A percentile compares a stretch with the other conserved stretches of the same genome.
phyloP scores from a whole-genome alignment of 2,329 filamentous ascomycete genomes.

The Aspergillus tamarii region DNA sequence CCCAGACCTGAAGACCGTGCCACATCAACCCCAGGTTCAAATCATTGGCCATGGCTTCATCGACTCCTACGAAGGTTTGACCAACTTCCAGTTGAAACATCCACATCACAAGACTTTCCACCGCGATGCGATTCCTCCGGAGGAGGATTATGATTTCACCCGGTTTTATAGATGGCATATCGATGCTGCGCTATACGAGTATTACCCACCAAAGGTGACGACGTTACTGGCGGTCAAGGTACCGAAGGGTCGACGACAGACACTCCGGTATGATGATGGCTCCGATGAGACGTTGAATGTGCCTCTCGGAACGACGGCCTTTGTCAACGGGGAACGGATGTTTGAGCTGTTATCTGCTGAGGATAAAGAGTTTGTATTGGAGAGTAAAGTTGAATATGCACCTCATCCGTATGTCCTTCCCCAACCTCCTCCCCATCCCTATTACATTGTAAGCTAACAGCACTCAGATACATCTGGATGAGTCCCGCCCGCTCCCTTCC shows the following conservation, averaged over 20 bases:
- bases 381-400: conserved; percentile 72
- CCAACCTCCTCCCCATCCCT: not conserved
- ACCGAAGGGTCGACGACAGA: conserved; percentile 67
- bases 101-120: conserved; percentile 81
- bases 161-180: conserved; percentile 80
- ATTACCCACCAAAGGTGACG: conserved; percentile 74
- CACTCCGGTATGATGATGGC: conserved; percentile 73
- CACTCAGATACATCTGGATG: conserved; percentile 71
- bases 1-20: conserved; percentile 78
- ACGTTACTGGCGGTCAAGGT: conserved; percentile 74
- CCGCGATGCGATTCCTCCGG: conserved; percentile 63
- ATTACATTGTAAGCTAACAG: not conserved
- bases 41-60: conserved; percentile 78
- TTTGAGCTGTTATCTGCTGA: conserved; percentile 67
- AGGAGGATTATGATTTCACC: conserved; percentile 61
- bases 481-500: conserved; percentile 66
- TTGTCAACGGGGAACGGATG: conserved; percentile 72
- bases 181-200: conserved; percentile 74
- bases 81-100: conserved; percentile 69
- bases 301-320: conserved; percentile 75
- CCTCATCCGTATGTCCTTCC: conserved; percentile 63
- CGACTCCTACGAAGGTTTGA: conserved; percentile 69
- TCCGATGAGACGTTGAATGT: conserved; percentile 67
- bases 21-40: conserved; percentile 78
- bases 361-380: conserved; percentile 69